Evolutionary conservation across 164 flowering plant species (phyloP).

Genomic region (Magnolia officinalis): DNA sequence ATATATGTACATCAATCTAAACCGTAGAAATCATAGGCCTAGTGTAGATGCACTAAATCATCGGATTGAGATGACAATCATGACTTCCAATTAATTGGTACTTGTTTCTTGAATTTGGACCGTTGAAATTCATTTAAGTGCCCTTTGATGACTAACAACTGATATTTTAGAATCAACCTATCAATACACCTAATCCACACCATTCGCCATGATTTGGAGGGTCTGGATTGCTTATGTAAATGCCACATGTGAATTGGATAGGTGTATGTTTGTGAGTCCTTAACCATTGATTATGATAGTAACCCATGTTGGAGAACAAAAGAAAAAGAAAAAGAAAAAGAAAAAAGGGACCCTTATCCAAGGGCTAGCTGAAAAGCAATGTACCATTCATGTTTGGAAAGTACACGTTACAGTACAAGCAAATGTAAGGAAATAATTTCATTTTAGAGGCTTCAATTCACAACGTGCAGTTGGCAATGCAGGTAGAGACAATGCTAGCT

Average conservation of each 20-base stretch:
- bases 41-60: too few species aligned
- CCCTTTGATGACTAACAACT: too few species aligned
- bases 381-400: too few species aligned
- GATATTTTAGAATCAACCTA: too few species aligned
- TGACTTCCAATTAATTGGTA: too few species aligned
- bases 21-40: too few species aligned
- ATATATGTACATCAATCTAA: too few species aligned
- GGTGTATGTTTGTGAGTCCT: too few species aligned
- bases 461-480: background rate
- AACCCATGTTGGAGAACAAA: background rate
- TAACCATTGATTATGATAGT: background rate
- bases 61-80: too few species aligned
- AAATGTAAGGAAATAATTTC: background rate
- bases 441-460: background rate
- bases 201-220: background rate
- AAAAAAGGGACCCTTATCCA: background rate
- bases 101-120: too few species aligned
- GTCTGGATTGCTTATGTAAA: background rate
- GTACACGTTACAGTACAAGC: background rate
- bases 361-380: background rate
- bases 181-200: background rate
- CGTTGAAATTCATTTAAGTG: too few species aligned
- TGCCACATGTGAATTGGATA: too few species aligned
- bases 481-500: background rate
- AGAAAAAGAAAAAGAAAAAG: background rate